Percentiles rank a stretch among this genome's conserved stretches.
These are phyloP conservation scores for Plasmodium gaboni DNA, from an alignment of 169 alveolate species.

Conservation along the genomic window DNA sequence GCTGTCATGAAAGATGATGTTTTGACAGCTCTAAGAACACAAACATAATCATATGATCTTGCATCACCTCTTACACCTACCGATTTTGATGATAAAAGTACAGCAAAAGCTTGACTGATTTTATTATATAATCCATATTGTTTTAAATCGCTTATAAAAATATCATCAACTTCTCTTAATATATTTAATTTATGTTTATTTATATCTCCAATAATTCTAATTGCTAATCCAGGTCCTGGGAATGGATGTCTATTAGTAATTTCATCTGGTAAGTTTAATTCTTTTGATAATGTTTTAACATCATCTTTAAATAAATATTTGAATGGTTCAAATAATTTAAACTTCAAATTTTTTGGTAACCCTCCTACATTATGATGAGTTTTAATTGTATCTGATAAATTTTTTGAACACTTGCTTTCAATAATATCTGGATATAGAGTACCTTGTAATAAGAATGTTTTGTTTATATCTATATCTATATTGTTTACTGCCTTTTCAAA, in stretches of 20 bases:
- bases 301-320: conserved; percentile 84
- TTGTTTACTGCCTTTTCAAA: conserved; percentile 83
- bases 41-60: conserved; percentile 79
- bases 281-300: conserved; percentile 81
- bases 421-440: conserved; percentile 86
- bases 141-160: conserved; percentile 79
- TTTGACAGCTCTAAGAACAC: conserved; percentile 80
- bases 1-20: conserved; percentile 85
- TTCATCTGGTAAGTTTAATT: conserved; percentile 78
- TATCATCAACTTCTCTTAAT: conserved; percentile 84
- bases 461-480: conserved; percentile 79
- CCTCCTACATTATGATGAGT: conserved; percentile 88
- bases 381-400: conserved; percentile 80
- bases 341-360: conserved; percentile 81
- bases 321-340: conserved; percentile 85
- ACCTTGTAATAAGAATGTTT: conserved; percentile 84
- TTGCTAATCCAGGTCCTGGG: conserved; percentile 89
- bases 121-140: conserved; percentile 74
- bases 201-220: conserved; percentile 82
- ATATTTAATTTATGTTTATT: conserved; percentile 81
- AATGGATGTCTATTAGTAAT: conserved; percentile 85
- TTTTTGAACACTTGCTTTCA: conserved; percentile 81
- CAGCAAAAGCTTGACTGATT: conserved; percentile 82
- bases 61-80: conserved; percentile 82
- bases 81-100: conserved; percentile 80